Conservation (phyloP, 768 basidiomycete species). For the Floccularia luteovirens region DNA sequence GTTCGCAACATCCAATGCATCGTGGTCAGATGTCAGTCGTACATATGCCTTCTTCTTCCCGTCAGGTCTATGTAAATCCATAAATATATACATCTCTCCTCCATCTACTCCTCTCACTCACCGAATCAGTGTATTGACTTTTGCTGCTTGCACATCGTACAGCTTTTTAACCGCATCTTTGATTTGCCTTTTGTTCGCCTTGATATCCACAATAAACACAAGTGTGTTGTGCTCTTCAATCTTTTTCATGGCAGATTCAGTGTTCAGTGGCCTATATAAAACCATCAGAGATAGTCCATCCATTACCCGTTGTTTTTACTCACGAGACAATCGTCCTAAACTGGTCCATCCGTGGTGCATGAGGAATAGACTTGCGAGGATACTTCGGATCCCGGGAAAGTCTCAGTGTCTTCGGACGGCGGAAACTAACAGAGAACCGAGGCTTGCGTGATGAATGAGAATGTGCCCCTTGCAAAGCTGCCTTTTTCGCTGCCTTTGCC, state of each 20-base stretch:
- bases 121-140: slow-evolving; percentile 98
- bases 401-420: slow-evolving; percentile 89
- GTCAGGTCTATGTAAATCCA: slow-evolving; percentile 61
- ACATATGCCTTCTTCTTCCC: slow-evolving; percentile 99
- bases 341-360: slow-evolving; percentile 94
- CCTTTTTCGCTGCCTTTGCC: slow-evolving; percentile 95
- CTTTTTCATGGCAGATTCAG: slow-evolving; percentile 99
- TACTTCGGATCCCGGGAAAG: slow-evolving; percentile 84
- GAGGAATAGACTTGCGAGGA: slow-evolving; percentile 90
- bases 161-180: slow-evolving; percentile 99
- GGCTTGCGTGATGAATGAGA: slow-evolving; percentile 73
- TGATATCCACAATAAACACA: slow-evolving; percentile 95
- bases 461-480: slow-evolving; percentile 83
- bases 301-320: slow-evolving; percentile 14
- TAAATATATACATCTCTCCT: slow-evolving; percentile 3
- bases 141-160: slow-evolving; percentile 93
- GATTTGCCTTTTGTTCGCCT: slow-evolving; percentile 97
- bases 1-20: slow-evolving; percentile 96
- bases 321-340: slow-evolving; percentile 90
- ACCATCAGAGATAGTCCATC: slow-evolving; percentile 2
- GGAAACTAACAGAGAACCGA: slow-evolving; percentile 85
- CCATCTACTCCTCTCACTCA: slow-evolving; percentile 31
- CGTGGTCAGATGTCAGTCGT: slow-evolving; percentile 89
- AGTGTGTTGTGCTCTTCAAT: slow-evolving; percentile 99
- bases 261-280: slow-evolving; percentile 69